phyloP scores from a whole-genome alignment of 2,329 filamentous ascomycete species.

The Trichophyton mentagrophytes region DNA sequence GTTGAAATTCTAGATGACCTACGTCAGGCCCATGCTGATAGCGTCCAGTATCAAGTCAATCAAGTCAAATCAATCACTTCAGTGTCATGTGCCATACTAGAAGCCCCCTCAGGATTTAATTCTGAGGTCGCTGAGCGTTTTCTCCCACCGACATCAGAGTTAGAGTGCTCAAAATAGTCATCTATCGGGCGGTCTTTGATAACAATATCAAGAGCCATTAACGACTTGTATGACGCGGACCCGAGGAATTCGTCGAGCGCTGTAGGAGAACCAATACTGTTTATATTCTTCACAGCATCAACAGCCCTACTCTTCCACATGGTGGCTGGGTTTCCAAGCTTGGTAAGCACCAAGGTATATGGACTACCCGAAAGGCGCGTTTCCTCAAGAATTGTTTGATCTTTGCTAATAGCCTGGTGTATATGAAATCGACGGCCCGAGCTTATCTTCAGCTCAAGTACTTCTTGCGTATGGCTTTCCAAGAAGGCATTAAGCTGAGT shows the following conservation, averaged over 20 bases:
- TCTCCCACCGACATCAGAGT: not conserved
- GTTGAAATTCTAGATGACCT: no score
- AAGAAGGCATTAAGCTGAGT: not conserved
- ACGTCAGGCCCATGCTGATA: no score
- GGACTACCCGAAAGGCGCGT: not conserved
- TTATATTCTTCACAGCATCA: not conserved
- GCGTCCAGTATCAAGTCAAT: not conserved
- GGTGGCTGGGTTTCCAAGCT: not conserved
- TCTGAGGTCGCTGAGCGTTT: not conserved
- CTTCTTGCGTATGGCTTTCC: not conserved
- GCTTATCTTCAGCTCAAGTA: not conserved
- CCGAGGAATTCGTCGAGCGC: not conserved
- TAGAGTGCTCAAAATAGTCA: not conserved
- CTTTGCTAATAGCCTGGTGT: not conserved
- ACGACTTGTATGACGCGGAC: not conserved
- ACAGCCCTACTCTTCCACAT: not conserved
- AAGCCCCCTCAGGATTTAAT: not conserved
- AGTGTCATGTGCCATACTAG: not conserved
- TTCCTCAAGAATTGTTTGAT: not conserved
- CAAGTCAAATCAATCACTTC: not conserved
- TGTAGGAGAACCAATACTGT: not conserved
- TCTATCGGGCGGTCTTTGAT: not conserved
- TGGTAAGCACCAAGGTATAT: not conserved
- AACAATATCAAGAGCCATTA: not conserved
- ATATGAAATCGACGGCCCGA: not conserved